Percentiles rank a stretch among this genome's conserved stretches.
Evolutionary conservation across 306 rosid genomes (phyloP).

Genomic region (Luffa aegyptiaca): DNA sequence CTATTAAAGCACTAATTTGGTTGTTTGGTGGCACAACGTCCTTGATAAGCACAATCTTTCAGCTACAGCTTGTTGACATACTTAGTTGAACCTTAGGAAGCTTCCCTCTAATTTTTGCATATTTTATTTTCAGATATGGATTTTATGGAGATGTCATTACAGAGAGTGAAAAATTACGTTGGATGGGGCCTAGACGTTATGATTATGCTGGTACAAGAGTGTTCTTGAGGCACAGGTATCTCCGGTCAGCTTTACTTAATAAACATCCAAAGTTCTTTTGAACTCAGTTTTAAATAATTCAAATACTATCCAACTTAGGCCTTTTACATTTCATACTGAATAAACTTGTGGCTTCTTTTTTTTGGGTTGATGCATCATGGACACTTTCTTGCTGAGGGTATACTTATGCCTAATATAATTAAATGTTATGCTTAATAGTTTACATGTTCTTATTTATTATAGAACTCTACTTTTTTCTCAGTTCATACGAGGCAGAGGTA

Average conservation of each 20-base stretch:
- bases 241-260: not conserved
- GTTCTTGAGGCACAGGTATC: slow-evolving; percentile 68
- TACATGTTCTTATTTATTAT: not conserved
- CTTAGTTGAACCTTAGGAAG: slow-evolving; percentile 5
- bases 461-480: slow-evolving; percentile 19
- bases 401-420: not conserved
- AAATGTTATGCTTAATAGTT: not conserved
- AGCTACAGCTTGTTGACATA: slow-evolving; percentile 9
- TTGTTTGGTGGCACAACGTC: not conserved
- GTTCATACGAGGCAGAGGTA: slow-evolving; percentile 87
- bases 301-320: not conserved
- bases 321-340: not conserved
- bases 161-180: slow-evolving; percentile 88
- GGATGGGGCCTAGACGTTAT: slow-evolving; percentile 97
- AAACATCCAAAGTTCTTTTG: not conserved
- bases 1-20: not conserved
- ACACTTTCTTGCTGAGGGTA: not conserved
- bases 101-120: slow-evolving; percentile 13
- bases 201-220: slow-evolving; percentile 92
- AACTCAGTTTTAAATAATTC: not conserved
- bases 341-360: not conserved
- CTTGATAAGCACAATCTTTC: not conserved
- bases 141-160: slow-evolving; percentile 95
- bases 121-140: slow-evolving; percentile 56
- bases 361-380: not conserved